Evolutionary conservation across 192 early-diverging fungal species (phyloP), one percentile per base, ranked within the genome.

Genomic region (Coemansia sp.): DNA sequence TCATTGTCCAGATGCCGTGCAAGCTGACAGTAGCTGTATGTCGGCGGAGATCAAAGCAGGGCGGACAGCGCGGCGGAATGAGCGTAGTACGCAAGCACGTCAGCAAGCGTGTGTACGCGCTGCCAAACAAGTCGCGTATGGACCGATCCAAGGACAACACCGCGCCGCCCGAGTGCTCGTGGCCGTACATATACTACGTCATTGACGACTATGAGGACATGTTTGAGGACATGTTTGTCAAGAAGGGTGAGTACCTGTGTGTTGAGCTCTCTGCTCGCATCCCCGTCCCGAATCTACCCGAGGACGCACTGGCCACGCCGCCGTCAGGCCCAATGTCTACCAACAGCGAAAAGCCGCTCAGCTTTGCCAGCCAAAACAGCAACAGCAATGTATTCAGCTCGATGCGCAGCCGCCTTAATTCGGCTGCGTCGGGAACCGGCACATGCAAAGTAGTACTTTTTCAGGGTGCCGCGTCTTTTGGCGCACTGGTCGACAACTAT

Each of bases 151-250:
- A 76, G 61, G 79, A 82, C 62, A 94, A 92, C 65, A 90, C 92
- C 57, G 85, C 88, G 11, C 89, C 91, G 53, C 92, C 92, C 80
- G 94, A 96, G 69, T 91, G 89, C 69, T 94, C 92, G 14, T 94
- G 90, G 72, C 94, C 94, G 6, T 72, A 91, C 65, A 92, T 96
- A 35, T 94, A 96, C 79, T 96, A 94, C 79, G 90, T 92, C 32
- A 88, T 94, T 57, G 92, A 94, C 75, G 92, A 96, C 83, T 96
- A 88, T 76, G 92, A 96, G 66, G 92, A 91, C 57, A 85, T 87
- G 74, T 92, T 93, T 74, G 85, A 94, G 62, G 92, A 96, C 78
- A 83, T 96, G 69, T 86, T 91, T 64, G 89, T 96, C 41, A 85
- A 80, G 47, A 89, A 92, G 53, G 85, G 86, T 57, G 94, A 96